phyloP scores from a whole-genome alignment of 2,329 filamentous ascomycete species.

The Paraconiothyrium sp. region DNA sequence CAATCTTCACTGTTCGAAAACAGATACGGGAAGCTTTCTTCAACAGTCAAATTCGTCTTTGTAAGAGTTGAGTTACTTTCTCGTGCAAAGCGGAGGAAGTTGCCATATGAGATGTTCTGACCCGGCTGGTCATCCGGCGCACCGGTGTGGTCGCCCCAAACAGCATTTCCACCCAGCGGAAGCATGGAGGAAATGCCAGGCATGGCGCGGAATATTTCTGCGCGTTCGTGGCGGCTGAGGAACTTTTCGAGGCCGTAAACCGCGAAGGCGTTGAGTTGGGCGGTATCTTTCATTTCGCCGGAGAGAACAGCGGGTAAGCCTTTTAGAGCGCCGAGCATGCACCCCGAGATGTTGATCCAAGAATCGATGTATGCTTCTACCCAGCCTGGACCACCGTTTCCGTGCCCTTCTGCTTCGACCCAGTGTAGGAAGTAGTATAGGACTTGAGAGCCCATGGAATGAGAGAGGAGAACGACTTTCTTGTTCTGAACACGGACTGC shows the following conservation, averaged over 20 bases:
- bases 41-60: constrained; percentile 79
- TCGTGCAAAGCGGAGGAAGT: constrained; percentile 81
- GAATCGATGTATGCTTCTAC: constrained; percentile 89
- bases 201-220: constrained; percentile 95
- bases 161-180: constrained; percentile 87
- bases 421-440: constrained; percentile 84
- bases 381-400: constrained; percentile 85
- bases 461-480: constrained; percentile 87
- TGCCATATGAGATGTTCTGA: constrained; percentile 79
- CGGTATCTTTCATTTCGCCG: constrained; percentile 98
- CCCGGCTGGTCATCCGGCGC: constrained; percentile 86
- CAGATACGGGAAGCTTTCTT: constrained; percentile 79
- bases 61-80: constrained; percentile 61
- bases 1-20: constrained; percentile 82
- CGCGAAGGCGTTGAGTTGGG: constrained; percentile 93
- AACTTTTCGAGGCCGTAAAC: constrained; percentile 98
- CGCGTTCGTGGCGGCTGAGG: constrained; percentile 86
- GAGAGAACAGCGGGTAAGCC: constrained; percentile 89
- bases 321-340: constrained; percentile 95
- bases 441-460: constrained; percentile 98
- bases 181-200: constrained; percentile 97
- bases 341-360: constrained; percentile 98
- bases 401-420: constrained; percentile 81
- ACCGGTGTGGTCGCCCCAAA: constrained; percentile 92
- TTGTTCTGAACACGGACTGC: constrained; percentile 76